Evolutionary conservation across 1,139 yeast species (phyloP), one percentile per base, ranked within the genome.

Genomic region (Yamadazyma mexicana): DNA sequence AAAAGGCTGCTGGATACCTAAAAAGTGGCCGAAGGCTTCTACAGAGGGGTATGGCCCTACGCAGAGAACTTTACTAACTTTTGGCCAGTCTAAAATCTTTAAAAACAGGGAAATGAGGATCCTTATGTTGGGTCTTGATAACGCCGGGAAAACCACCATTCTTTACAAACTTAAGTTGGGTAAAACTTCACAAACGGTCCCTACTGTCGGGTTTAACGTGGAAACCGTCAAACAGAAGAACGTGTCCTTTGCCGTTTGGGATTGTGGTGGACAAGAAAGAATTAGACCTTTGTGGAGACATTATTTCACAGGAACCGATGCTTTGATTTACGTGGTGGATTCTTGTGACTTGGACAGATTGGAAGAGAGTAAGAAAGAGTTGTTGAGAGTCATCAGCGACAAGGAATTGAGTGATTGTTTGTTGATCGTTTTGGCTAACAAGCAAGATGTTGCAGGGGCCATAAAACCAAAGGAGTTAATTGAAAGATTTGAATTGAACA

Each of bases 241-340:
- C 61, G 83, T 89, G 45, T 81, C 87, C 44, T 88, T 89, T 72
- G 92, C 92, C 46, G 94, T 92, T 51, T 91, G 97, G 97, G 97
- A 89, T 62, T 94, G 94, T 43, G 97, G 96, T 66, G 97, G 96
- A 60, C 96, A 88, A 66, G 95, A 87, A 55, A 74, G 95, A 61
- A 79, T 87, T 50, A 76, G 96, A 55, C 95, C 95, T 0, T 71
- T 89, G 39, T 89, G 98, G 97, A 80, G 97, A 62, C 96, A 89
- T 59, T 91, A 89, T 64, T 88, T 85, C 64, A 87, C 96, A 10
- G 96, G 96, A 23, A 87, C 97, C 3, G 87, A 88, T 56, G 96
- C 96, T n/a, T 73, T 91, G 46, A 87, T 91, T 42, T 91, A 87
- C 61, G 97, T 91, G 39, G 86, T 91, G 42, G 98, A 91, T 61